Evolutionary conservation across 768 basidiomycete species (phyloP).

Genomic region (Pleurotus salmoneostramineus): DNA sequence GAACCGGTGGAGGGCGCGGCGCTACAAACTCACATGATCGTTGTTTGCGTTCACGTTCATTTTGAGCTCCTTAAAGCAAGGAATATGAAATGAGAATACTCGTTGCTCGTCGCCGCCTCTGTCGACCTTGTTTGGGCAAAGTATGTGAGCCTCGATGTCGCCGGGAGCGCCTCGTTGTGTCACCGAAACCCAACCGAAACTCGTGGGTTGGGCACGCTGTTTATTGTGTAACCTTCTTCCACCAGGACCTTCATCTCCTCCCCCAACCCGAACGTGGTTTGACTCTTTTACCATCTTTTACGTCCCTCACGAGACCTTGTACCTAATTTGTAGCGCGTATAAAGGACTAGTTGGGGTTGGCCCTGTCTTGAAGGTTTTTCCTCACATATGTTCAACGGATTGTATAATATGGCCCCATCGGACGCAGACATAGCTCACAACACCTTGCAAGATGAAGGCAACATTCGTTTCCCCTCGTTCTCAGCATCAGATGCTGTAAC

Average conservation of each 20-base stretch:
- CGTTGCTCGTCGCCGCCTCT: background rate
- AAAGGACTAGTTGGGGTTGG: slow-evolving; percentile 2
- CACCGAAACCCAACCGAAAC: background rate
- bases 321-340: slow-evolving; percentile 1
- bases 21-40: slow-evolving; percentile 7
- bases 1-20: background rate
- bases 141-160: background rate
- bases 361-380: slow-evolving; percentile 3
- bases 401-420: slow-evolving; percentile 58
- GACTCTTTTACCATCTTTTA: background rate
- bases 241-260: background rate
- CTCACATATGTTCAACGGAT: slow-evolving; percentile 55
- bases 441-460: slow-evolving; percentile 65
- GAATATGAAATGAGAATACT: background rate
- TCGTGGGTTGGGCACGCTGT: slow-evolving; percentile 2
- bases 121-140: background rate
- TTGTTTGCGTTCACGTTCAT: background rate
- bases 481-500: slow-evolving; percentile 77
- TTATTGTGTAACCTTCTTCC: slow-evolving; percentile 4
- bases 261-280: background rate
- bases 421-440: slow-evolving; percentile 74
- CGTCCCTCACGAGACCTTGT: background rate
- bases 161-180: slow-evolving; percentile 1
- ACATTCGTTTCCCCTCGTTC: slow-evolving; percentile 70
- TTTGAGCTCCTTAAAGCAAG: too few relatives aligned